Conservation (phyloP, 2,329 filamentous ascomycete species). For the Fusarium veterinarium region DNA sequence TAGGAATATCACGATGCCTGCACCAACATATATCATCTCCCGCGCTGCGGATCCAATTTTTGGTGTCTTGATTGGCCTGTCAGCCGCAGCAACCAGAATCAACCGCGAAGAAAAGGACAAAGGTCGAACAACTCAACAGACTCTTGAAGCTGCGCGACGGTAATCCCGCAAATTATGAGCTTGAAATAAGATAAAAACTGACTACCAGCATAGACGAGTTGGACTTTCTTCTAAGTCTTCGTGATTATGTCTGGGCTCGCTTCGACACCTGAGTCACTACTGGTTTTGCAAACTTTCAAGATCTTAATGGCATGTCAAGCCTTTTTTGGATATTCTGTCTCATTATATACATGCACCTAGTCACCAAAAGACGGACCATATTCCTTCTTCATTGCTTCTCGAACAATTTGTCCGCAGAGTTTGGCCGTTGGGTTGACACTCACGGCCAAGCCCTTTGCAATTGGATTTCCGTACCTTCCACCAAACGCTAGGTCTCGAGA, state of each 20-base stretch:
- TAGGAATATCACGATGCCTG: constrained; percentile 56
- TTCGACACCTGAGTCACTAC: neutral
- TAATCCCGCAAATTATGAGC: constrained; percentile 36
- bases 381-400: constrained; percentile 76
- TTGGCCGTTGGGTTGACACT: constrained; percentile 76
- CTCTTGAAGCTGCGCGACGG: constrained; percentile 59
- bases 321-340: constrained; percentile 10
- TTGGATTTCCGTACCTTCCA: constrained; percentile 72
- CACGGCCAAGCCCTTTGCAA: constrained; percentile 73
- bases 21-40: constrained; percentile 70
- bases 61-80: constrained; percentile 66
- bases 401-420: constrained; percentile 75
- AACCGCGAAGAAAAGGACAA: constrained; percentile 70
- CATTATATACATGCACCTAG: constrained; percentile 37
- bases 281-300: neutral
- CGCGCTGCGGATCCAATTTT: constrained; percentile 69
- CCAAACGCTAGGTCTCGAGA: constrained; percentile 72
- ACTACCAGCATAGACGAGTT: constrained; percentile 45
- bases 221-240: constrained; percentile 44
- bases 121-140: constrained; percentile 64
- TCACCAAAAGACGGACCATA: constrained; percentile 64
- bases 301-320: neutral
- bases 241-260: constrained; percentile 3
- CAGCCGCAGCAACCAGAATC: constrained; percentile 67
- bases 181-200: neutral